phyloP scores from a whole-genome alignment of 2,329 filamentous ascomycete genomes.

The Colletotrichum paranaense region DNA sequence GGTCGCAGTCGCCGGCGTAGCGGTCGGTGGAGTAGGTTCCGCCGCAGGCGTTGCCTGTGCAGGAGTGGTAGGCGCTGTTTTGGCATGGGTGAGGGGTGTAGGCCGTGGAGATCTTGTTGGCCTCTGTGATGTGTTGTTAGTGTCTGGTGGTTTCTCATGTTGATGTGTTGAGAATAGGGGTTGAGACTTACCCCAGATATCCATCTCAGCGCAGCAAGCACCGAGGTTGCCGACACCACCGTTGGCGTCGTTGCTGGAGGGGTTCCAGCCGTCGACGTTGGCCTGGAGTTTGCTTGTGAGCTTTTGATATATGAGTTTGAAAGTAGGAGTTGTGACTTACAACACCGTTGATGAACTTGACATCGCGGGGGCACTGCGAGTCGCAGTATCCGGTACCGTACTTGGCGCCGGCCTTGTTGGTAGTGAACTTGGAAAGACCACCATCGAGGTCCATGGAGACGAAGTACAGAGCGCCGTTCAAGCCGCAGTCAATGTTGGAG shows the following conservation, averaged over 20 bases:
- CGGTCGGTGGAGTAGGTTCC: slow-evolving; percentile 64
- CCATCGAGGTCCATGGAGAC: slow-evolving; percentile 69
- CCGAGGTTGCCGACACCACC: slow-evolving; percentile 64
- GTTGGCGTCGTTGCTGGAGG: slow-evolving; percentile 65
- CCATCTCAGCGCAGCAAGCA: slow-evolving; percentile 73
- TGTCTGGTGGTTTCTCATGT: background rate
- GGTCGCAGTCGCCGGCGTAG: slow-evolving; percentile 73
- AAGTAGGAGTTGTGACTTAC: slow-evolving; percentile 41
- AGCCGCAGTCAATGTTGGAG: slow-evolving; percentile 73
- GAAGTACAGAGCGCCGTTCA: slow-evolving; percentile 79
- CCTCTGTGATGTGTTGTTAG: slow-evolving; percentile 64
- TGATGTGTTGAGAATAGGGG: slow-evolving; percentile 21
- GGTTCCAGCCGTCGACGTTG: slow-evolving; percentile 63
- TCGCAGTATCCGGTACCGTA: slow-evolving; percentile 70
- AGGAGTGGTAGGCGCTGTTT: slow-evolving; percentile 60
- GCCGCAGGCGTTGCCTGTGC: slow-evolving; percentile 62
- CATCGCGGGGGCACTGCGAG: slow-evolving; percentile 62
- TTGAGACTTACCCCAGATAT: slow-evolving; percentile 54
- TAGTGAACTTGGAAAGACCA: slow-evolving; percentile 60
- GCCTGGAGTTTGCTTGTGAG: slow-evolving; percentile 45
- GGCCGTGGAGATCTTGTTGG: slow-evolving; percentile 73
- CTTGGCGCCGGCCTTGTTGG: slow-evolving; percentile 65
- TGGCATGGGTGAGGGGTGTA: slow-evolving; percentile 75
- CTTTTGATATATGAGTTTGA: too few species aligned
- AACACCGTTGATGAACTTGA: slow-evolving; percentile 68